phyloP scores from a whole-genome alignment of 2,329 filamentous ascomycete genomes.

The Amphichorda felina region DNA sequence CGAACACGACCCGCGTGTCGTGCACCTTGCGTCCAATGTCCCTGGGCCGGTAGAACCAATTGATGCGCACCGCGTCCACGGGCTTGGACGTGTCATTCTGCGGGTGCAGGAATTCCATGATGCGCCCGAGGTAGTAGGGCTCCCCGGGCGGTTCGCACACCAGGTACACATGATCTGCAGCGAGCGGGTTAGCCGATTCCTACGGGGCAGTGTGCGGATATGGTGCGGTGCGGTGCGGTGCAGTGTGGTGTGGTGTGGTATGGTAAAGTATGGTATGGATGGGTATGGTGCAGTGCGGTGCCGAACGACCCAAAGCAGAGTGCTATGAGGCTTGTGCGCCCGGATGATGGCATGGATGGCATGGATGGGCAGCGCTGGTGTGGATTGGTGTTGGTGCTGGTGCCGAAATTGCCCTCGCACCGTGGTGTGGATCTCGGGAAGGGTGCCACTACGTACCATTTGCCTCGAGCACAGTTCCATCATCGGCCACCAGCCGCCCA shows the following conservation, averaged over 20 bases:
- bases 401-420: conserved; percentile 6
- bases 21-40: conserved; percentile 88
- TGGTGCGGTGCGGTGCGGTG: background rate
- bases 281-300: too few species aligned
- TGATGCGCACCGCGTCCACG: conserved; percentile 81
- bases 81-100: conserved; percentile 62
- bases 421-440: conserved; percentile 8
- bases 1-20: conserved; percentile 85
- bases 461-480: conserved; percentile 70
- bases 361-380: background rate
- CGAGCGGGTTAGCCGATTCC: background rate
- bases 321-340: too few species aligned
- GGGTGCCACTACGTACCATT: conserved; percentile 57
- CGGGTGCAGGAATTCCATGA: conserved; percentile 92
- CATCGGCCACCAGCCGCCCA: conserved; percentile 75
- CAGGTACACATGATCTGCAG: conserved; percentile 71
- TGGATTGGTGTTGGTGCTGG: conserved; percentile 2
- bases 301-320: too few species aligned
- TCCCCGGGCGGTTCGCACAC: conserved; percentile 96
- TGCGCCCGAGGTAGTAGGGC: conserved; percentile 92
- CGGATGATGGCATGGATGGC: background rate
- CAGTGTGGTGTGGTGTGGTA: too few species aligned
- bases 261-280: too few species aligned
- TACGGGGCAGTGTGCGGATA: too few species aligned
- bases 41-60: conserved; percentile 96